Evolutionary conservation across 1,139 yeast genomes (phyloP).

Genomic region (Suhomyces atakaporum): DNA sequence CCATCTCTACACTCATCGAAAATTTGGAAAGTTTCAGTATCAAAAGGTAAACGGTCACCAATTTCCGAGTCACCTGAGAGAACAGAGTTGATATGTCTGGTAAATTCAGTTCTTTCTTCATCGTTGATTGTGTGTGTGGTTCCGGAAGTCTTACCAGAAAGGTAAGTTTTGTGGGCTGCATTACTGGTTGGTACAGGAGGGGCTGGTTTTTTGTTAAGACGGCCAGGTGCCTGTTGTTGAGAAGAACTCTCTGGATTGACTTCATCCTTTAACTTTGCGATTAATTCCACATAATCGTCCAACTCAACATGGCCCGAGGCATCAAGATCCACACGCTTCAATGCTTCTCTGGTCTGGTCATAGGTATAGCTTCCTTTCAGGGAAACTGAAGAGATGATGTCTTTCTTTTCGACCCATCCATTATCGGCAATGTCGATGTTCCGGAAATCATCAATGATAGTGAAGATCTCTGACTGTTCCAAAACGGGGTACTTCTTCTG

Average conservation of each 20-base stretch:
- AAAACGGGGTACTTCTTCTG: constrained; percentile 85
- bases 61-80: constrained; percentile 87
- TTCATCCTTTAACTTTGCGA: constrained; percentile 64
- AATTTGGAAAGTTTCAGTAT: constrained; percentile 90
- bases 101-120: constrained; percentile 94
- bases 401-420: constrained; percentile 95
- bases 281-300: constrained; percentile 90
- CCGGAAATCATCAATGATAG: constrained; percentile 75
- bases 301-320: constrained; percentile 96
- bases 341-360: constrained; percentile 91
- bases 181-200: constrained; percentile 50
- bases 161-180: constrained; percentile 71
- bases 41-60: constrained; percentile 86
- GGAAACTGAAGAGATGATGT: constrained; percentile 81
- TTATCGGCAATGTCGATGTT: constrained; percentile 84
- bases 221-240: constrained; percentile 21
- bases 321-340: constrained; percentile 88
- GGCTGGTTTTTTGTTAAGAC: constrained; percentile 18
- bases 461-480: constrained; percentile 83
- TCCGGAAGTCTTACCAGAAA: constrained; percentile 79
- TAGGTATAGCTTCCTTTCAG: constrained; percentile 78
- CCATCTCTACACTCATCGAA: constrained; percentile 98
- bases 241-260: constrained; percentile 21
- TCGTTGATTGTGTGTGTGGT: constrained; percentile 97
- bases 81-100: constrained; percentile 92